phyloP scores from a whole-genome alignment of 2,329 filamentous ascomycete genomes.

The Verticillium nonalfalfae region DNA sequence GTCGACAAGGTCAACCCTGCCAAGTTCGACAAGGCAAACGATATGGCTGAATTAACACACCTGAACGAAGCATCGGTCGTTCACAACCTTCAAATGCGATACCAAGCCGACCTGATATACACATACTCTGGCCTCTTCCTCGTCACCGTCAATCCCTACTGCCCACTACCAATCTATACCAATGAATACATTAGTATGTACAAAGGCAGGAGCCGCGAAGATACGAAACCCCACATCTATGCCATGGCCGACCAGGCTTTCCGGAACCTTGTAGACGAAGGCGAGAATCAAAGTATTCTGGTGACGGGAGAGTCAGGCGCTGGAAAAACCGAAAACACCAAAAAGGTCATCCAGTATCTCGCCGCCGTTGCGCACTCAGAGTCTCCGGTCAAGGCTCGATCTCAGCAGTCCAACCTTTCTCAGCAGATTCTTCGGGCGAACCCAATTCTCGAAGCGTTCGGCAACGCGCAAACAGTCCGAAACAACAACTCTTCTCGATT shows the following conservation, averaged over 20 bases:
- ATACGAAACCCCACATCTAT: conserved; percentile 95
- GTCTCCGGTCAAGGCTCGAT: conserved; percentile 55
- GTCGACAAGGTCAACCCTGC: conserved; percentile 99
- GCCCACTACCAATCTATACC: conserved; percentile 86
- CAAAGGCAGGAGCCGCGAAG: conserved; percentile 81
- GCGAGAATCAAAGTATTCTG: conserved; percentile 92
- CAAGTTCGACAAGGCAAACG: conserved; percentile 98
- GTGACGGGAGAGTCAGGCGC: conserved; percentile 98
- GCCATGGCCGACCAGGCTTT: conserved; percentile 97
- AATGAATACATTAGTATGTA: conserved; percentile 99
- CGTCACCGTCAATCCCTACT: conserved; percentile 96
- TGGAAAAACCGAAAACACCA: conserved; percentile 98
- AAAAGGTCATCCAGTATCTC: conserved; percentile 98
- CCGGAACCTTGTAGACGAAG: conserved; percentile 89
- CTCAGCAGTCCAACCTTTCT: conserved; percentile 74
- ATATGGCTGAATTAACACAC: conserved; percentile 98
- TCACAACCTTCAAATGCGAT: conserved; percentile 91
- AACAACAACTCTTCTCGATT: conserved; percentile 99
- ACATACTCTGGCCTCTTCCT: conserved; percentile 97
- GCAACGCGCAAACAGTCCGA: conserved; percentile 93
- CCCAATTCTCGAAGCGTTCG: conserved; percentile 95
- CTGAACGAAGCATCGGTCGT: conserved; percentile 97
- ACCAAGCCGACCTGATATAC: conserved; percentile 94
- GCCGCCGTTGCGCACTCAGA: conserved; percentile 89
- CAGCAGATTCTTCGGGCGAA: conserved; percentile 96